Conservation (phyloP, 257 asterid genomes). For the Forsythia viridissima region DNA sequence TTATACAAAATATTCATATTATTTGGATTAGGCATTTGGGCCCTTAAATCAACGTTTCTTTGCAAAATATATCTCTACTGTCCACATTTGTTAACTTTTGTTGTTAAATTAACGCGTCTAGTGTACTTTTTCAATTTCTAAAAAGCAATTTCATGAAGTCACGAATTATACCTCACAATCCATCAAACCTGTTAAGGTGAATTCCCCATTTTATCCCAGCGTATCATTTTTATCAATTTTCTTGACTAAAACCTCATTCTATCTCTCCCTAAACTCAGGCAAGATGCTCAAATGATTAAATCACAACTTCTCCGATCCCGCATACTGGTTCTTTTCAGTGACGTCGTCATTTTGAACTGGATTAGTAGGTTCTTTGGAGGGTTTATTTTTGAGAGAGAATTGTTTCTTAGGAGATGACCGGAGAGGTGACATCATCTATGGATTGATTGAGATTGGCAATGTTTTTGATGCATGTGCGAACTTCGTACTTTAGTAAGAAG, state of each 20-base stretch:
- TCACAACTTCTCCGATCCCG: slow-evolving; percentile 26
- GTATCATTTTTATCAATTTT: slow-evolving; percentile 41
- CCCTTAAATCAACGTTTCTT: no score
- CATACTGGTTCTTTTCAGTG: slow-evolving; percentile 25
- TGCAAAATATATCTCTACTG: no score
- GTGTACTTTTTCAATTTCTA: no score
- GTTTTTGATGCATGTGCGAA: slow-evolving; percentile 63
- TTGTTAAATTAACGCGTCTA: no score
- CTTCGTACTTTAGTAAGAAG: slow-evolving; percentile 72
- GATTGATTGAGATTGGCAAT: slow-evolving; percentile 55
- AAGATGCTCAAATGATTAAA: slow-evolving; percentile 34
- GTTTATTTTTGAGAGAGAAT: slow-evolving; percentile 78
- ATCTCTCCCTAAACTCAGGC: slow-evolving; percentile 59
- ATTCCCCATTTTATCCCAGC: slow-evolving; percentile 54
- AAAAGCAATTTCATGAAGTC: no score
- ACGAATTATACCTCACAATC: slow-evolving; percentile 48
- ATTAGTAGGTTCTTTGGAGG: slow-evolving; percentile 38
- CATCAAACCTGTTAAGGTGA: slow-evolving; percentile 56
- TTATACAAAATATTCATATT: no score
- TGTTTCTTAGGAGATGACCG: slow-evolving; percentile 76
- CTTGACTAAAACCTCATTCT: slow-evolving; percentile 47
- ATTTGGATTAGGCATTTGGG: no score
- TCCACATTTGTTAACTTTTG: no score
- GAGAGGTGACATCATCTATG: slow-evolving; percentile 56
- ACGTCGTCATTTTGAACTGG: slow-evolving; percentile 21